Evolutionary conservation across 2,329 filamentous ascomycete genomes (phyloP).

Genomic region (Thielaviopsis populi): DNA sequence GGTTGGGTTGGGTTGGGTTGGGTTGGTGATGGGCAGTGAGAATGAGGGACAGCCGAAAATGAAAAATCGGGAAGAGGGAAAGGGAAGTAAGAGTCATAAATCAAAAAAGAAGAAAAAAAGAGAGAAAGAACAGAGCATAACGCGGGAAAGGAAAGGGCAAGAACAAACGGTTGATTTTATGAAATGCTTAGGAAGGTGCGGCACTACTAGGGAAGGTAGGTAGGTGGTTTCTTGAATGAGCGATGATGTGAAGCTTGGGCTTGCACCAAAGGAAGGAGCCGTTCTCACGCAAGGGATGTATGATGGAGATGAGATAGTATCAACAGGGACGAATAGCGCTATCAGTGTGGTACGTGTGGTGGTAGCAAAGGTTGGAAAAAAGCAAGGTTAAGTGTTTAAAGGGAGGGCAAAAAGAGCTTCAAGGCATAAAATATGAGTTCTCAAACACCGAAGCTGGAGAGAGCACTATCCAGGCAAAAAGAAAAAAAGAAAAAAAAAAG

Average conservation of each 20-base stretch:
- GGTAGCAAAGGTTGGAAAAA: neutral
- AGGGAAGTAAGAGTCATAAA: neutral
- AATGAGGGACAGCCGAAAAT: neutral
- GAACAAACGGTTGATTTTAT: neutral
- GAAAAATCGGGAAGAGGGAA: neutral
- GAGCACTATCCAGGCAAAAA: neutral
- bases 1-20: too few species aligned
- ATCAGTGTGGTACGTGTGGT: neutral
- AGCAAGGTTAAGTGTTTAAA: neutral
- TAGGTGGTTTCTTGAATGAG: neutral
- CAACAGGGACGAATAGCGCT: slow-evolving; percentile 2
- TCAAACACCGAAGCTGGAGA: neutral
- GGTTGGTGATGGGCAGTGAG: too few species aligned
- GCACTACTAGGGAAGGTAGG: neutral
- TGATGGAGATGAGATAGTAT: neutral
- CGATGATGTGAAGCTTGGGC: slow-evolving; percentile 2
- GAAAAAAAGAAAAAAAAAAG: neutral
- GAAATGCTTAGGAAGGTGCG: neutral
- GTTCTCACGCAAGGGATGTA: slow-evolving; percentile 1
- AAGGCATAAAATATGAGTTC: slow-evolving; percentile 1
- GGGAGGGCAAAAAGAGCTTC: neutral
- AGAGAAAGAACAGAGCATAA: neutral
- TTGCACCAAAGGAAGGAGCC: neutral
- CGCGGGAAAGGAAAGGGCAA: neutral
- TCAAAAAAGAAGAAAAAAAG: neutral